Percentiles rank a stretch among this genome's conserved stretches.
Evolutionary conservation across 768 basidiomycete genomes (phyloP).

Genomic region (Psilocybe cubensis): DNA sequence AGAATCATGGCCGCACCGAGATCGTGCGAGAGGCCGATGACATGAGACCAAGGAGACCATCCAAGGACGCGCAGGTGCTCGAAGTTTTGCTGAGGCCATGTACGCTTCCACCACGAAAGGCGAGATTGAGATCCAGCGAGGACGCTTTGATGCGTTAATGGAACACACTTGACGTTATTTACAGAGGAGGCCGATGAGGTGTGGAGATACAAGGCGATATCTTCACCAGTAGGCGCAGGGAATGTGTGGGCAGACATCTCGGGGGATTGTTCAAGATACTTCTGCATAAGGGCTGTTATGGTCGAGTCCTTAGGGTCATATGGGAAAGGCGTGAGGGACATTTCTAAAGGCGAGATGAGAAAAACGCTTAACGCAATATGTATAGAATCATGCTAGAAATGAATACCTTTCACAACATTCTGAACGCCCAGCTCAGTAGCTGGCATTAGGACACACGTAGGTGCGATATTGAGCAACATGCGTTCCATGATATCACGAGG

Average conservation of each 20-base stretch:
- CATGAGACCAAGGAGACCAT: slow-evolving; percentile 38
- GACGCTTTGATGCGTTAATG: slow-evolving; percentile 31
- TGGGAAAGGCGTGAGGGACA: slow-evolving; percentile 17
- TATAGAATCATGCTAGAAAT: neutral
- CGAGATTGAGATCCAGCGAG: slow-evolving; percentile 26
- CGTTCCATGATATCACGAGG: slow-evolving; percentile 33
- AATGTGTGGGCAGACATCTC: slow-evolving; percentile 23
- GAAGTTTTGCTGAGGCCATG: slow-evolving; percentile 30
- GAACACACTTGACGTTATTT: slow-evolving; percentile 38
- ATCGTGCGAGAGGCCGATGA: slow-evolving; percentile 32
- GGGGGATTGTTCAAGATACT: slow-evolving; percentile 26
- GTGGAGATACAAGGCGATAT: slow-evolving; percentile 32
- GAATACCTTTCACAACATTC: slow-evolving; percentile 26
- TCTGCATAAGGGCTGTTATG: slow-evolving; percentile 31
- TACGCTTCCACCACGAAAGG: slow-evolving; percentile 30
- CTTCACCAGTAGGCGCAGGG: slow-evolving; percentile 21
- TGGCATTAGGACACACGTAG: slow-evolving; percentile 30
- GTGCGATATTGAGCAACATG: slow-evolving; percentile 33
- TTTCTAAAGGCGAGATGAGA: slow-evolving; percentile 11
- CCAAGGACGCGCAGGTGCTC: slow-evolving; percentile 31
- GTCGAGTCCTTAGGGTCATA: slow-evolving; percentile 29
- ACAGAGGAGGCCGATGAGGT: slow-evolving; percentile 38
- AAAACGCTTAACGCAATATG: neutral
- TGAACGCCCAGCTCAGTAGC: slow-evolving; percentile 22
- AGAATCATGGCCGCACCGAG: slow-evolving; percentile 29